A percentile compares a stretch with the other conserved stretches of the same genome.
Evolutionary conservation across 306 rosid species (phyloP).

Genomic region (Urtica urens): DNA sequence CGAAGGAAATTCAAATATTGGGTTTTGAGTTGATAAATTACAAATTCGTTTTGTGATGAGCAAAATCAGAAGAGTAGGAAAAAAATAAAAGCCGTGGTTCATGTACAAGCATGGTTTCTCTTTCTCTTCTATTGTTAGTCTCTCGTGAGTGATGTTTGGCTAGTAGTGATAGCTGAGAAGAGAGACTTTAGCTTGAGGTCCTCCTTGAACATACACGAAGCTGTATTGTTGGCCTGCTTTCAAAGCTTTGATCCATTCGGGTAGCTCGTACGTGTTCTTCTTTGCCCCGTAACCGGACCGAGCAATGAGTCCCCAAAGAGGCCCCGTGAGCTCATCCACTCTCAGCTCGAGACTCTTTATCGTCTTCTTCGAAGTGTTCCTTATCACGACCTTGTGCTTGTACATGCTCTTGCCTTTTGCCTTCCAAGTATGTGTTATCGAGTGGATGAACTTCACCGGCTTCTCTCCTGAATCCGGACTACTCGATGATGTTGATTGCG

Average conservation of each 20-base stretch:
- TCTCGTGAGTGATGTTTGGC: background rate
- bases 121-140: background rate
- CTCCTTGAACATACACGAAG: constrained; percentile 71
- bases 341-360: constrained; percentile 40
- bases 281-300: too few relatives aligned
- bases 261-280: constrained; percentile 58
- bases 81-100: too few relatives aligned
- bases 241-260: constrained; percentile 45
- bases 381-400: constrained; percentile 62
- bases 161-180: constrained; percentile 49
- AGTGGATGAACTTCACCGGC: constrained; percentile 50
- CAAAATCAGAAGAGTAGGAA: too few relatives aligned
- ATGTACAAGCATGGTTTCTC: background rate
- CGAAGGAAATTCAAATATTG: too few relatives aligned
- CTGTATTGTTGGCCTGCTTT: constrained; percentile 48
- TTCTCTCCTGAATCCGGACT: constrained; percentile 17
- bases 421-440: constrained; percentile 54
- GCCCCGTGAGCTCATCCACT: constrained; percentile 49
- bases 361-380: constrained; percentile 57
- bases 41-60: too few relatives aligned
- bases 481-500: too few relatives aligned
- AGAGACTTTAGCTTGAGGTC: constrained; percentile 58
- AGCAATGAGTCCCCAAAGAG: constrained; percentile 70
- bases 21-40: too few relatives aligned
- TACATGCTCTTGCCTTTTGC: constrained; percentile 32